Percentiles rank a stretch among this genome's conserved stretches.
phyloP scores from a whole-genome alignment of 2,329 filamentous ascomycete species.

The Aureobasidium sp. region DNA sequence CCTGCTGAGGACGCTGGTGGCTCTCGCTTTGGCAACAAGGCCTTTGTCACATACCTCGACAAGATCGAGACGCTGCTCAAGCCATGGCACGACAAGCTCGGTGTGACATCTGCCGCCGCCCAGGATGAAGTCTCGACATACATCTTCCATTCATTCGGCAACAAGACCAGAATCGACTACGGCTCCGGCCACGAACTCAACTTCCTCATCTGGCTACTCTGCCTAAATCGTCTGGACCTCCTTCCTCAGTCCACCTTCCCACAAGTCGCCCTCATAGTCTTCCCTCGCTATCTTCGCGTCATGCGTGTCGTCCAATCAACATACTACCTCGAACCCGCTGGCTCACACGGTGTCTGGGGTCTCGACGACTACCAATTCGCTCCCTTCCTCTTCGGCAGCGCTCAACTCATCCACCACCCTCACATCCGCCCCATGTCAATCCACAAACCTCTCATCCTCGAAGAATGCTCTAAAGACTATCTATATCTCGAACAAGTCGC shows the following conservation, averaged over 20 bases:
- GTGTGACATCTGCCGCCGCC: slow-evolving; percentile 41
- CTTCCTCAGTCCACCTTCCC: slow-evolving; percentile 60
- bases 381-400: slow-evolving; percentile 42
- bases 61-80: slow-evolving; percentile 40
- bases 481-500: slow-evolving; percentile 87
- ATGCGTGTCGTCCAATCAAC: slow-evolving; percentile 85
- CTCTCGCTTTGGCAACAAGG: slow-evolving; percentile 89
- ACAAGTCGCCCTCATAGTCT: slow-evolving; percentile 66
- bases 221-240: slow-evolving; percentile 69
- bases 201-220: slow-evolving; percentile 94
- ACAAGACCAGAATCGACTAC: slow-evolving; percentile 83
- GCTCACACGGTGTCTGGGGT: slow-evolving; percentile 44
- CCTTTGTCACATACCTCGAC: slow-evolving; percentile 76
- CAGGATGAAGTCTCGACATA: slow-evolving; percentile 70
- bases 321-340: slow-evolving; percentile 84
- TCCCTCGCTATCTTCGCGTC: slow-evolving; percentile 70
- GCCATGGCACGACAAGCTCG: slow-evolving; percentile 58
- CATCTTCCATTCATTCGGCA: slow-evolving; percentile 75
- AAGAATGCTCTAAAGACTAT: slow-evolving; percentile 76
- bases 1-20: slow-evolving; percentile 81
- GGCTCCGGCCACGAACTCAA: slow-evolving; percentile 96
- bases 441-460: slow-evolving; percentile 78
- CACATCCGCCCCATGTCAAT: slow-evolving; percentile 51
- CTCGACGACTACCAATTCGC: slow-evolving; percentile 47
- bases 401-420: slow-evolving; percentile 56